Percentiles rank a stretch among this genome's conserved stretches.
phyloP scores from a whole-genome alignment of 2,329 filamentous ascomycete genomes.

The Cadophora luteo-olivacea region DNA sequence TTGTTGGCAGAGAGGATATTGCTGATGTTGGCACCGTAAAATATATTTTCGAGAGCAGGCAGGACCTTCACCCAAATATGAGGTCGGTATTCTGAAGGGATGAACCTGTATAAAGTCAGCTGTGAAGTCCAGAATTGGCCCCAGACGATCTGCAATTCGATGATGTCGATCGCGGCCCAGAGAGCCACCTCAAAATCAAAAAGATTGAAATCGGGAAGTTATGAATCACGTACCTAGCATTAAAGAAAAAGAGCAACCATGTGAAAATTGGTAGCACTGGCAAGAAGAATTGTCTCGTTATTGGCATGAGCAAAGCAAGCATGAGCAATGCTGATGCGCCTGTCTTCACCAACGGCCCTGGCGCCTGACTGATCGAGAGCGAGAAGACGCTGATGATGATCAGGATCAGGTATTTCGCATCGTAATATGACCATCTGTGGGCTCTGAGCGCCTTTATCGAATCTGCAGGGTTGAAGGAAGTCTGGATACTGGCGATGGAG shows the following conservation, averaged over 20 bases:
- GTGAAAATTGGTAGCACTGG: constrained; percentile 85
- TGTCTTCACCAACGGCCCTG: constrained; percentile 81
- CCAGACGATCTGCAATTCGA: constrained; percentile 20
- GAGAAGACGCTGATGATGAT: constrained; percentile 81
- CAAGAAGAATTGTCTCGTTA: constrained; percentile 89
- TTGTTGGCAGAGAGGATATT: constrained; percentile 94
- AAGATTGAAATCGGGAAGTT: neutral
- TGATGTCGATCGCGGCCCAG: constrained; percentile 25
- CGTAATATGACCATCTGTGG: constrained; percentile 82
- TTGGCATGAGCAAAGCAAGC: constrained; percentile 77
- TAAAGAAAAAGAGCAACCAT: constrained; percentile 89
- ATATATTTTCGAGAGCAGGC: constrained; percentile 92
- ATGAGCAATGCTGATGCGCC: constrained; percentile 71
- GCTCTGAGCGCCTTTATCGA: constrained; percentile 77
- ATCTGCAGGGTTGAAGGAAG: constrained; percentile 81
- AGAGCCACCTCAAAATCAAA: neutral
- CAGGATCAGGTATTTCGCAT: constrained; percentile 83
- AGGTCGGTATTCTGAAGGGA: constrained; percentile 85
- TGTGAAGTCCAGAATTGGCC: constrained; percentile 3
- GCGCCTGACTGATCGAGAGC: constrained; percentile 78
- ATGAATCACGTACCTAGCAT: constrained; percentile 65
- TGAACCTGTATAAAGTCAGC: constrained; percentile 68
- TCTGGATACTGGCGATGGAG: constrained; percentile 78
- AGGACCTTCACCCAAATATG: constrained; percentile 96
- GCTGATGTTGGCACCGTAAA: constrained; percentile 94